Evolutionary conservation across 2,329 filamentous ascomycete species (phyloP).

Genomic region (Epichloe sylvatica): DNA sequence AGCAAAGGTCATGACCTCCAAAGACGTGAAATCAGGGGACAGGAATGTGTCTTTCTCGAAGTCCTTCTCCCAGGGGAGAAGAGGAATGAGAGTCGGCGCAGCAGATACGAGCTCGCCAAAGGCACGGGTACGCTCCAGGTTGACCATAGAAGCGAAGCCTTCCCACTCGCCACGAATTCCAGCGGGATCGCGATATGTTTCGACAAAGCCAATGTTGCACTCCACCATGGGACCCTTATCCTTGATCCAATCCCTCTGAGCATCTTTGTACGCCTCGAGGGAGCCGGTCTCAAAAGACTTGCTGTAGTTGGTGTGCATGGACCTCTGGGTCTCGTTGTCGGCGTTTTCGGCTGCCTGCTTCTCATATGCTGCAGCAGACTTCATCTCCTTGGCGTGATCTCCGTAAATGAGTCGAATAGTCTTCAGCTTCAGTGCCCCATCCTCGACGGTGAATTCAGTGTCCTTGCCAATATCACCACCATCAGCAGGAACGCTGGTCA

Average conservation of each 20-base stretch:
- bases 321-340: conserved; percentile 59
- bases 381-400: conserved; percentile 61
- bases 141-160: conserved; percentile 72
- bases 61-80: conserved; percentile 72
- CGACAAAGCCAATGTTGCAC: conserved; percentile 70
- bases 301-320: conserved; percentile 61
- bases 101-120: conserved; percentile 75
- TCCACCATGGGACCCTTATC: conserved; percentile 72
- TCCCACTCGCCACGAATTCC: conserved; percentile 76
- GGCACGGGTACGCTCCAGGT: conserved; percentile 76
- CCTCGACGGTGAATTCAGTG: conserved; percentile 43
- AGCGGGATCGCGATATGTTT: conserved; percentile 72
- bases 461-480: conserved; percentile 58
- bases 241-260: conserved; percentile 68
- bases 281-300: conserved; percentile 64
- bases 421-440: conserved; percentile 49
- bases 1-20: conserved; percentile 76
- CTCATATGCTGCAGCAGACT: conserved; percentile 50
- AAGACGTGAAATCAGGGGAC: conserved; percentile 86
- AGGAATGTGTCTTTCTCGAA: conserved; percentile 97
- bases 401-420: conserved; percentile 60
- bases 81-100: conserved; percentile 71
- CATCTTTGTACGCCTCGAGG: conserved; percentile 64
- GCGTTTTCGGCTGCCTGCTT: conserved; percentile 54
- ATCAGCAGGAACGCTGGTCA: conserved; percentile 41